Percentiles rank a stretch among this genome's conserved stretches.
phyloP scores from a whole-genome alignment of 2,329 filamentous ascomycete species.

The Sporothrix variecibatus region DNA sequence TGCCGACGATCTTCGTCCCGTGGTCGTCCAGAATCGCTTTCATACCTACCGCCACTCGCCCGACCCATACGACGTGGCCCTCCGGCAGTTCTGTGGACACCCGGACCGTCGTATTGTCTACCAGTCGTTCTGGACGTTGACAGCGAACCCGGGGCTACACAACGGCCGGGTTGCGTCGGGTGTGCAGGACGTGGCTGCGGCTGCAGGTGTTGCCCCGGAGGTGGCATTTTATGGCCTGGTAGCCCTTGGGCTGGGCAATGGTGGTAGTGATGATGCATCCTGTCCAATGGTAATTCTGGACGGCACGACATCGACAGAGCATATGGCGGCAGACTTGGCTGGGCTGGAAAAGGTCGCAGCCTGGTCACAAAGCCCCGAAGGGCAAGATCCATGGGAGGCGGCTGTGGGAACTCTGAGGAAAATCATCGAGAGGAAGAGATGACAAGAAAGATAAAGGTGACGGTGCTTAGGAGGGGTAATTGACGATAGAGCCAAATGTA shows the following conservation, averaged over 20 bases:
- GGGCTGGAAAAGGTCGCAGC: conserved; percentile 44
- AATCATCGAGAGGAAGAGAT: neutral
- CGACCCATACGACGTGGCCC: conserved; percentile 54
- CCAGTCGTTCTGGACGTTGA: conserved; percentile 59
- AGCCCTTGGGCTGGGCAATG: conserved; percentile 45
- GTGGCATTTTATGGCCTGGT: conserved; percentile 52
- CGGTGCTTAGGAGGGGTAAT: neutral
- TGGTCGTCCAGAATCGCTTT: conserved; percentile 77
- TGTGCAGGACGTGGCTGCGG: conserved; percentile 46
- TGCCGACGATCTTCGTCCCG: conserved; percentile 40
- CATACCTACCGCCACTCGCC: conserved; percentile 51
- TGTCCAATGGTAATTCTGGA: conserved; percentile 29
- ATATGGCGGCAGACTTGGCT: conserved; percentile 54
- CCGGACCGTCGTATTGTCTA: conserved; percentile 43
- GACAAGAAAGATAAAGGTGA: neutral
- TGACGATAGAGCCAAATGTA: neutral
- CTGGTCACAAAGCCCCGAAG: conserved; percentile 38
- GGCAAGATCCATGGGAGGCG: conserved; percentile 21
- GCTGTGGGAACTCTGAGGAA: conserved; percentile 24
- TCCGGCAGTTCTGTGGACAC: conserved; percentile 56
- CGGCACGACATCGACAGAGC: conserved; percentile 40
- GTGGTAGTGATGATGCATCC: conserved; percentile 46
- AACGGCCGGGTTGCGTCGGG: conserved; percentile 42
- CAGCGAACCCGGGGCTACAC: conserved; percentile 47
- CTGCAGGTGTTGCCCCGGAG: conserved; percentile 41